phyloP scores from a whole-genome alignment of 352 stramenopile species.

The Pythium rhizo-oryzae region DNA sequence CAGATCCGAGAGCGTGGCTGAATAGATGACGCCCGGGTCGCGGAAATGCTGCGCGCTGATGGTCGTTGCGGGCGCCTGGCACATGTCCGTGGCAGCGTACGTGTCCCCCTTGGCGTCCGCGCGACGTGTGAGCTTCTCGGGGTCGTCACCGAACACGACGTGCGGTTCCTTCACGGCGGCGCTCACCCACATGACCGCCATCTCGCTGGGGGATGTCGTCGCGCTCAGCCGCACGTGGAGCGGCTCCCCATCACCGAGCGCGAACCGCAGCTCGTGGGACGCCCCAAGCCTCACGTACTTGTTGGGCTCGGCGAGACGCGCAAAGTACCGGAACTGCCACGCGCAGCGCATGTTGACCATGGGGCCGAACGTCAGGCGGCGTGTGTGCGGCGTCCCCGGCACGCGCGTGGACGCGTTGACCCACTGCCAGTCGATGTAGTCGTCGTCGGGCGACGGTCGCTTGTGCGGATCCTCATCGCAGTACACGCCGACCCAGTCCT shows the following conservation, averaged over 20 bases:
- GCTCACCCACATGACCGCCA: slow-evolving; percentile 32
- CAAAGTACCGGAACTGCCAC: slow-evolving; percentile 40
- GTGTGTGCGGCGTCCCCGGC: background rate
- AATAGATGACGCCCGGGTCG: slow-evolving; percentile 32
- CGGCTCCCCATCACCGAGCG: slow-evolving; percentile 25
- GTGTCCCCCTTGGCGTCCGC: slow-evolving; percentile 11
- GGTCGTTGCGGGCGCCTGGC: slow-evolving; percentile 28
- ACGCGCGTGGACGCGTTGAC: slow-evolving; percentile 11
- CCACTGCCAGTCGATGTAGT: slow-evolving; percentile 30
- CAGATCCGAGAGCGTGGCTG: slow-evolving; percentile 25
- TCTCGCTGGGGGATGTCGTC: slow-evolving; percentile 22
- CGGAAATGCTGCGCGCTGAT: slow-evolving; percentile 22
- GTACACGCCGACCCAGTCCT: slow-evolving; percentile 24
- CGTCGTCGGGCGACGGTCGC: background rate
- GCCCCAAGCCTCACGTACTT: slow-evolving; percentile 17
- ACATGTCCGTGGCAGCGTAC: slow-evolving; percentile 34
- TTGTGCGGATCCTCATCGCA: slow-evolving; percentile 5
- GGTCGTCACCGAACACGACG: slow-evolving; percentile 15
- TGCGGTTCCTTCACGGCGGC: background rate
- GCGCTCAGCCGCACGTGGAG: slow-evolving; percentile 30
- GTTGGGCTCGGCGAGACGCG: background rate
- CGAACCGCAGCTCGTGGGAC: slow-evolving; percentile 20
- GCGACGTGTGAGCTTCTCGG: background rate
- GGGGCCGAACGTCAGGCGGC: slow-evolving; percentile 18
- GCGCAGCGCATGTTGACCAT: slow-evolving; percentile 41